A percentile compares a stretch with the other conserved stretches of the same genome.
These are phyloP conservation scores for Schwanniomyces polymorphus DNA, from an alignment of 805 yeast genomes.

Conservation along the genomic window DNA sequence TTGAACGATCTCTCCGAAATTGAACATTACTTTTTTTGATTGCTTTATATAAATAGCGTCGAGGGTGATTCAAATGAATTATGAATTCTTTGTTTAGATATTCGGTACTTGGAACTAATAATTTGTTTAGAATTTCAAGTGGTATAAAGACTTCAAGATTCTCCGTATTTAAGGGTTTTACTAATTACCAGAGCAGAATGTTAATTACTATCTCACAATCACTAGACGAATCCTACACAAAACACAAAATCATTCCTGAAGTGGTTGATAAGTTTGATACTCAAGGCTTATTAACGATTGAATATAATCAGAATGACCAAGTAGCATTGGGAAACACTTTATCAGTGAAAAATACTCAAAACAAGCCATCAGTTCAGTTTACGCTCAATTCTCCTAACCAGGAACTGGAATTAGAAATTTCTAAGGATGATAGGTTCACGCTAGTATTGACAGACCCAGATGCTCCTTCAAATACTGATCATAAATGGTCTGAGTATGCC, in stretches of 20 bases:
- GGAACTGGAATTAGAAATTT: constrained; percentile 42
- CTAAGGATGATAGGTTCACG: constrained; percentile 57
- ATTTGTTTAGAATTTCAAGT: neutral
- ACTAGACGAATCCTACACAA: constrained; percentile 48
- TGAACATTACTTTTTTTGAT: neutral
- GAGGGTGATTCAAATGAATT: constrained; percentile 1
- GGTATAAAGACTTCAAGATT: constrained; percentile 2
- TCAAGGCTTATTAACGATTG: constrained; percentile 61
- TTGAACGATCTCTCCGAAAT: neutral
- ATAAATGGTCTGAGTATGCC: constrained; percentile 84
- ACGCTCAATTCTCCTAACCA: constrained; percentile 51
- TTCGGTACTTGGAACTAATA: constrained; percentile 4
- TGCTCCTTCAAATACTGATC: constrained; percentile 82
- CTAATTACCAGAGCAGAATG: constrained; percentile 25
- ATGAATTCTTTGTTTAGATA: constrained; percentile 4
- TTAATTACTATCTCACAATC: constrained; percentile 56
- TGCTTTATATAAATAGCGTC: constrained; percentile 1
- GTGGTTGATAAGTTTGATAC: constrained; percentile 49
- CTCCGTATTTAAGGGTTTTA: neutral
- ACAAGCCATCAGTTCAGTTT: constrained; percentile 65
- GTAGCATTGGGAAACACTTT: constrained; percentile 82
- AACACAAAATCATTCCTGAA: constrained; percentile 53
- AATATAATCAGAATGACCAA: constrained; percentile 53
- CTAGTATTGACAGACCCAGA: constrained; percentile 89
- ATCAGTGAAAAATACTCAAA: constrained; percentile 63